Base-by-base conservation (phyloP, 352 stramenopile species). In the Phytophthora syringae region DNA sequence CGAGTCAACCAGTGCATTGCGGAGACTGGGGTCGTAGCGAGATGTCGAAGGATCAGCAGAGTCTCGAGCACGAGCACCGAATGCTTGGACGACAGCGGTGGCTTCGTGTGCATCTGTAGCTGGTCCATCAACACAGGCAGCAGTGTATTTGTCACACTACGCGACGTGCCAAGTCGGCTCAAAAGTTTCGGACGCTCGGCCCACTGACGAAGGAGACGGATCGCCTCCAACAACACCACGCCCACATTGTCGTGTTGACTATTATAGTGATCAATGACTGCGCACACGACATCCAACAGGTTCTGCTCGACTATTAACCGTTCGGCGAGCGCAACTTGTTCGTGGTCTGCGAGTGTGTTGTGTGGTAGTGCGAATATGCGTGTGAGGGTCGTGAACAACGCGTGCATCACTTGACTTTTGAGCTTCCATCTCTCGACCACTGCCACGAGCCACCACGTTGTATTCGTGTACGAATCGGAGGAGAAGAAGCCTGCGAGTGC, bases 161-260 rank as follows among this genome's bases (percentile, higher is more conserved):
- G n/a, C 5, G 27, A 67, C 15, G 55, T 22, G 54, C 57, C 55
- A 50, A 74, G 55, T 21, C 18, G 43, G 25, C 45, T 20, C 1
- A 45, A 4, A 4, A 71, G 32, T 10, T 25, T 40, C 11, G 47
- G 18, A 1, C 60, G 65, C 36, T 68, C 70, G 16, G 59, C 71
- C 64, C 70, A 77, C 22, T 66, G 64, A 3, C 62, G 44, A 30
- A 69, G 10, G 11, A 74, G 39, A 7, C 70, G 64, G n/a, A 66
- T 53, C 11, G 52, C 45, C 22, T 74, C 64, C 21, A 77, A 16
- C n/a, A 77, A 39, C n/a, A 67, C 45, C 11, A 60, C 12, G 18
- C 21, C 18, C 11, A 47, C 13, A 2, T 22, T 9, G 7, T 72
- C 27, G 7, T 32, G 20, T 2, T 54, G 18, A 40, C 28, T 48